Evolutionary conservation across 2,329 filamentous ascomycete species (phyloP).

Genomic region (Fonsecaea pugnacius): DNA sequence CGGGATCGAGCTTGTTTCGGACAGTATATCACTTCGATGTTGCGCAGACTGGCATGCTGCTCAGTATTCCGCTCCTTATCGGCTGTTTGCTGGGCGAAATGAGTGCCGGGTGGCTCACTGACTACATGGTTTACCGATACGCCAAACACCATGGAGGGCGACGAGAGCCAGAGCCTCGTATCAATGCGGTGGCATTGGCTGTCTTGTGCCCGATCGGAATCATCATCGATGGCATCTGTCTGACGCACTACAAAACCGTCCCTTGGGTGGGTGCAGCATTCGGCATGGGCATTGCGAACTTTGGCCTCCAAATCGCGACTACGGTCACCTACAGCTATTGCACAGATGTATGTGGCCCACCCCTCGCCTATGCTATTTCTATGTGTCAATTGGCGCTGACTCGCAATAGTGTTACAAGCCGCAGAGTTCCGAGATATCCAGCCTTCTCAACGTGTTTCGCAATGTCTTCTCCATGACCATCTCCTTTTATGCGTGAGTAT

Average conservation of each 20-base stretch:
- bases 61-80: conserved; percentile 37
- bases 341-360: conserved; percentile 39
- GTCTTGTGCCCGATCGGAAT: conserved; percentile 39
- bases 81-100: conserved; percentile 39
- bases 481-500: conserved; percentile 40
- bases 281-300: conserved; percentile 45
- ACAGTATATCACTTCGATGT: conserved; percentile 37
- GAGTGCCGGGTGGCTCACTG: conserved; percentile 34
- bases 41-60: conserved; percentile 36
- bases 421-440: conserved; percentile 44
- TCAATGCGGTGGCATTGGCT: conserved; percentile 25
- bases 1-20: conserved; percentile 36
- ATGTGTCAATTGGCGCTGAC: conserved; percentile 4
- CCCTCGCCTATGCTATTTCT: not conserved
- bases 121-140: conserved; percentile 28
- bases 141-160: conserved; percentile 26
- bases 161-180: conserved; percentile 26
- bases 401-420: conserved; percentile 43
- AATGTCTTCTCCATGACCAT: conserved; percentile 43
- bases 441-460: conserved; percentile 43
- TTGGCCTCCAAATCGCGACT: conserved; percentile 45
- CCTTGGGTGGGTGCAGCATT: conserved; percentile 43
- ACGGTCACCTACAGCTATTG: conserved; percentile 45
- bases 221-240: conserved; percentile 41
- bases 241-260: conserved; percentile 39